Base-by-base conservation (phyloP, 148 eudicot genomes). In the Dysphania ambrosioides region DNA sequence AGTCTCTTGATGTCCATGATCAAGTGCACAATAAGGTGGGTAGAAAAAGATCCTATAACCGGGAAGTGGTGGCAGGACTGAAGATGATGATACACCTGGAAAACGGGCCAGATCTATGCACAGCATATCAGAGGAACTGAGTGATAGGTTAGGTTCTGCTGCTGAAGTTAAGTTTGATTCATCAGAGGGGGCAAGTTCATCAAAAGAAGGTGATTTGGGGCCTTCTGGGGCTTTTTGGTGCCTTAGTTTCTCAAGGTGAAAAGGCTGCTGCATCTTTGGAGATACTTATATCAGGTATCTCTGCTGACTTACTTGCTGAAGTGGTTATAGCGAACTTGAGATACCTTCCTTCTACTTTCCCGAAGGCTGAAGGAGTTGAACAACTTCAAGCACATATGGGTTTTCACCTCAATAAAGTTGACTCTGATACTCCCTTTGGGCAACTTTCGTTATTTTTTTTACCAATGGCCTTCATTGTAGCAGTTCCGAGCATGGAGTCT, bases 241-340 rank as follows among this genome's bases (percentile, higher is more conserved):
- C 89, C 64, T 82, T 95, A 81, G 96, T 89, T 78, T 92, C 94
- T 78, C 94, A 95, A 85, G 99, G 99, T 80, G 97, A 89, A 76
- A 90, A 85, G 74, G 92, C 94, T 73, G 84, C 76, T 53, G 89
- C 84, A 41, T 84, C 93, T 36, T 85, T 95, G 80, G 94, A 92
- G 80, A 84, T 90, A 82, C 97, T 95, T 65, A 88, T 92, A 72
- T 83, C 97, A 71, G 88, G 94, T 85, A 92, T 95, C 78, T 92
- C 99, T 71, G 86, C 94, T 66, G 97, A 92, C 82, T 81, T 95
- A 81, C 85, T 95, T 73, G 92, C 97, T 11, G 92, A 92, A 73
- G 99, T 95, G 62, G 99, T 95, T 62, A 90, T 95, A 78, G 87
- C 89, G 75, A 95, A 86, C 66, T 81, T 95, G 90, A 86, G 85